Conservation (phyloP, 805 yeast species). For the Torulaspora quercuum region DNA sequence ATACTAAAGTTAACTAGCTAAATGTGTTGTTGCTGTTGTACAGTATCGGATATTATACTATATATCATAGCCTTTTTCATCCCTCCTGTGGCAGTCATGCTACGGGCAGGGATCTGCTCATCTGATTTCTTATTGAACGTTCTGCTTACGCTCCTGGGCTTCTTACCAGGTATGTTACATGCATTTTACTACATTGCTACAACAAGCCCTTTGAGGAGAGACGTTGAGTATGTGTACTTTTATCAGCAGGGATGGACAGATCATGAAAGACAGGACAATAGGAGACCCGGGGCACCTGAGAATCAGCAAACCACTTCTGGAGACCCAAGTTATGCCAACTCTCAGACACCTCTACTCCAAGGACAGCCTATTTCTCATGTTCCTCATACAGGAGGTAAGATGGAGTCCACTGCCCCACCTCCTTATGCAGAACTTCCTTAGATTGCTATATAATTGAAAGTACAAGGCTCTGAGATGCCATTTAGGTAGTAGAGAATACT, state of each 20-base stretch:
- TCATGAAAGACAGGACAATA: conserved; percentile 24
- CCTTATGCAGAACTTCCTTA: conserved; percentile 19
- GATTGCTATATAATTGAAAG: not conserved
- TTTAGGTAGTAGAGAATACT: not conserved
- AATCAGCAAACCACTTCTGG: conserved; percentile 1
- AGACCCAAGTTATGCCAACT: conserved; percentile 9
- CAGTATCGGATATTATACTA: conserved; percentile 51
- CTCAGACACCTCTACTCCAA: conserved; percentile 9
- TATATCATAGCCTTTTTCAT: conserved; percentile 58
- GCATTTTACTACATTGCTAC: conserved; percentile 50
- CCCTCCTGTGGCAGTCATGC: conserved; percentile 72
- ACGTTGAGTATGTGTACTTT: conserved; percentile 24
- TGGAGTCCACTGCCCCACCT: conserved; percentile 13
- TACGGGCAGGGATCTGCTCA: conserved; percentile 60
- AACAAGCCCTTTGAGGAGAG: conserved; percentile 32
- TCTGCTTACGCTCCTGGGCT: conserved; percentile 66
- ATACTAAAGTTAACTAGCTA: not conserved
- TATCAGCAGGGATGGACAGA: conserved; percentile 37
- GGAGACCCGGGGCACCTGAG: conserved; percentile 1
- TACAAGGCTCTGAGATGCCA: not conserved
- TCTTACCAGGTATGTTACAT: conserved; percentile 70
- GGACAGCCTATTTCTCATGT: conserved; percentile 8
- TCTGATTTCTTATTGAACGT: conserved; percentile 56
- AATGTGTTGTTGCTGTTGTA: conserved; percentile 27
- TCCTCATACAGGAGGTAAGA: conserved; percentile 8